Base-by-base conservation (phyloP, 2,329 filamentous ascomycete genomes). In the Colletotrichum paranaense region DNA sequence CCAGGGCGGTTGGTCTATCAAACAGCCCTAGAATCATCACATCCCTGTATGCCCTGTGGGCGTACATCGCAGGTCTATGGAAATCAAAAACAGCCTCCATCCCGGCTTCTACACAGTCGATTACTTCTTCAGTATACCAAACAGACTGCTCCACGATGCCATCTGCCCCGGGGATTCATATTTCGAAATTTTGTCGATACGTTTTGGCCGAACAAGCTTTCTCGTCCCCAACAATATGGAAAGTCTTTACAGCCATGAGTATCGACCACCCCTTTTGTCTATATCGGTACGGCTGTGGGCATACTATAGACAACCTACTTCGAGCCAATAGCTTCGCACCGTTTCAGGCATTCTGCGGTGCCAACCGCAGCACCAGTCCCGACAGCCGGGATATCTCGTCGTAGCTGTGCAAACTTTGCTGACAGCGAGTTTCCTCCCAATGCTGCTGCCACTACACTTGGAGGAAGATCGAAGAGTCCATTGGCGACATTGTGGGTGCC, bases 401-500 rank as follows among this genome's bases (percentile, higher is more conserved):
- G 68, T 6, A 75, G 65, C 38, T 62, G 64, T 28, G 56, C 70
- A 46, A 78, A 76, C 35, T 83, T 77, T 76, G 76, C 76, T 4
- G 60, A 58, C n/a, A 75, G 58, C 65, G 73, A 59, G 52, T 49
- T 72, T 4, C 66, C 62, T 22, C 86, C 85, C 46, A 87, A 84
- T 0, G 83, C 84, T 24, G 85, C 85, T 14, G 80, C 80, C 7
- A 87, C 80, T 55, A 87, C 81, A 16, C 85, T 83, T 4, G 75
- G 71, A 0, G 84, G 85, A 55, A 85, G 77, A 12, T 78, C 79
- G 78, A 84, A 86, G 30, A 88, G 78, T 2, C 79, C 79, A 62
- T 87, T 86, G 9, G 84, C 80, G 57, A 87, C 78, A 71, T 88
- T 88, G 16, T 82, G 76, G 1, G 86, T 89, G n/a, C 86, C 87